These are phyloP conservation scores for Zygosaccharomyces sapae DNA, from an alignment of 1,139 yeast genomes.

Conservation along the genomic window DNA sequence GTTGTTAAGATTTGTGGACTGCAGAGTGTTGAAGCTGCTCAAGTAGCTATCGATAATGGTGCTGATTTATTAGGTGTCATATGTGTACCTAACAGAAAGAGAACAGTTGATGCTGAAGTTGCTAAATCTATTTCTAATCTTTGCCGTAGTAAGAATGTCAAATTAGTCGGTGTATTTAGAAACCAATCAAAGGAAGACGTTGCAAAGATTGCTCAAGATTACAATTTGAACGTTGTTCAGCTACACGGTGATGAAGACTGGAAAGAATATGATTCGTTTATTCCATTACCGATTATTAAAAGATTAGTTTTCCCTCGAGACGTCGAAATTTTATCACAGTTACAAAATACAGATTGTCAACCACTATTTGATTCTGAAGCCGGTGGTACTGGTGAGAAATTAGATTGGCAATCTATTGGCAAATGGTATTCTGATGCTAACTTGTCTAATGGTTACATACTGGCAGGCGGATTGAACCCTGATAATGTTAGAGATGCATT, in stretches of 20 bases:
- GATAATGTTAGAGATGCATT: slow-evolving; percentile 60
- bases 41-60: slow-evolving; percentile 61
- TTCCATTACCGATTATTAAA: slow-evolving; percentile 62
- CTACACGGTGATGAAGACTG: slow-evolving; percentile 82
- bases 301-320: slow-evolving; percentile 67
- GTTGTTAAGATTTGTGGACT: slow-evolving; percentile 79
- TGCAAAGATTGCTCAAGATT: slow-evolving; percentile 42
- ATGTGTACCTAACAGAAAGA: slow-evolving; percentile 71
- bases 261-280: slow-evolving; percentile 40
- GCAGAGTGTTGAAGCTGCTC: slow-evolving; percentile 62
- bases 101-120: slow-evolving; percentile 56
- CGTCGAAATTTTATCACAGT: slow-evolving; percentile 17
- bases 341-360: slow-evolving; percentile 40
- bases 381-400: slow-evolving; percentile 84
- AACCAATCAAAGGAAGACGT: slow-evolving; percentile 73
- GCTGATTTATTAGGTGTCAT: slow-evolving; percentile 82
- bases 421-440: slow-evolving; percentile 37
- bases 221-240: slow-evolving; percentile 73
- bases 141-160: slow-evolving; percentile 28
- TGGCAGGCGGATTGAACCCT: slow-evolving; percentile 89
- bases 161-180: slow-evolving; percentile 82
- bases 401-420: slow-evolving; percentile 63
- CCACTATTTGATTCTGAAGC: slow-evolving; percentile 79
- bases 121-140: slow-evolving; percentile 53
- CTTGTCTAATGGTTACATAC: slow-evolving; percentile 49